Conservation (phyloP, 495 filamentous ascomycete genomes). For the Cercophora samala region DNA sequence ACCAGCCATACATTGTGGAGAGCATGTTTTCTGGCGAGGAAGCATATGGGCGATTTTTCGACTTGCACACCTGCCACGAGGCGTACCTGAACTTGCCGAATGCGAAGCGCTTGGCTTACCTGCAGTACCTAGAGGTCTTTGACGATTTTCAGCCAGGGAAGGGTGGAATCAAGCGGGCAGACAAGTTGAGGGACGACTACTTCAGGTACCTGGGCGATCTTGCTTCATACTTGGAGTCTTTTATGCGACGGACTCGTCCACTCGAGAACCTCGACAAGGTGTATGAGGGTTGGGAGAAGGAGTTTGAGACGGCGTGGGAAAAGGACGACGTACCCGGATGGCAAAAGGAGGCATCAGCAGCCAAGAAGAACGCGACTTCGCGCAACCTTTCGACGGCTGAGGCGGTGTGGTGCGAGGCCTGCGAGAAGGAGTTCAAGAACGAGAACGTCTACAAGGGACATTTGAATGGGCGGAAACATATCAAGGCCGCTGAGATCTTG, state of each 20-base stretch:
- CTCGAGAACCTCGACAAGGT: slow-evolving; percentile 79
- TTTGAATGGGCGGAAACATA: slow-evolving; percentile 86
- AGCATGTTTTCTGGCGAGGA: slow-evolving; percentile 95
- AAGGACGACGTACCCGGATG: slow-evolving; percentile 76
- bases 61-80: slow-evolving; percentile 79
- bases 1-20: slow-evolving; percentile 75
- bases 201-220: slow-evolving; percentile 83
- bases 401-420: slow-evolving; percentile 81
- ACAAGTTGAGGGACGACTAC: slow-evolving; percentile 88
- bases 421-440: slow-evolving; percentile 92
- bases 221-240: slow-evolving; percentile 77
- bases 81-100: slow-evolving; percentile 84
- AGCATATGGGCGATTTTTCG: slow-evolving; percentile 83
- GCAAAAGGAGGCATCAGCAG: slow-evolving; percentile 55
- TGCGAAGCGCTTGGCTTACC: slow-evolving; percentile 76
- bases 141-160: slow-evolving; percentile 76
- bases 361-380: slow-evolving; percentile 32
- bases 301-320: slow-evolving; percentile 82
- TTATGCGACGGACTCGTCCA: slow-evolving; percentile 75
- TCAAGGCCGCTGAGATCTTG: slow-evolving; percentile 67
- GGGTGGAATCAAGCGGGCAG: slow-evolving; percentile 64
- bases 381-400: slow-evolving; percentile 59
- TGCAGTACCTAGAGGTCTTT: slow-evolving; percentile 87
- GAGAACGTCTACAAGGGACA: slow-evolving; percentile 91
- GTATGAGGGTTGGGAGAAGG: slow-evolving; percentile 66